Evolutionary conservation across 23 red algal species (phyloP), one percentile per base, ranked within the genome.

Genomic region (Gracilaria vermiculophylla): DNA sequence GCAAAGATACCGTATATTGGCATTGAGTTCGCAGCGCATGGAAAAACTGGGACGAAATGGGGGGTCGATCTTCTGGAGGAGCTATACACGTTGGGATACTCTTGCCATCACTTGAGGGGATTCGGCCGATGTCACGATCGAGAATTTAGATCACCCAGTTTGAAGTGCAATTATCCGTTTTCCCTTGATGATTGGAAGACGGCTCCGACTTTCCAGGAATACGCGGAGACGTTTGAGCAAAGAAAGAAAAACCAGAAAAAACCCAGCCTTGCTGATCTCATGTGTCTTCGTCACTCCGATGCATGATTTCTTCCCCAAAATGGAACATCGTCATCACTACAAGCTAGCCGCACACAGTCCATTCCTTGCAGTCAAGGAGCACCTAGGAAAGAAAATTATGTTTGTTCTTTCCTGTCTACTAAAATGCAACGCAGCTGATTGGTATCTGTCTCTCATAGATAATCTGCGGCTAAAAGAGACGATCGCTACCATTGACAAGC

Each of bases 131-230:
- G 81, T 74, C 81, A 86, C 45, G 66, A 86, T 74, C 47, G 49
- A 9, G 20, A 64, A 39, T 53, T 71, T 50, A 57, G 81, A 32
- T 86, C 66, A 0, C 81, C 81, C 0, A 86, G 81, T 86, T 19
- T 86, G 3, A 86, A 86, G 66, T 86, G 81, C 24, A 86, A 86
- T 33, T 86, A 86, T 74, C 81, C 81, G 19, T 86, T 86, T 43
- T 54, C 81, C 8, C 32, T 64, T 48, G 13, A 41, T 32, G 62
- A 86, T 47, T 67, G 54, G 81, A 72, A 52, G 25, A 24, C 12
- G 23, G 81, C 81, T 13, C 81, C 81, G n/a, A 72, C 60, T n/a
- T 86, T 86, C 32, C 49, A 86, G 28, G 62, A 86, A 32, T 86
- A 86, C 19, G 35, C 81, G 3, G 62, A 86, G 42, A 64, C 61